Evolutionary conservation across 2,329 filamentous ascomycete species (phyloP), one percentile per base, ranked within the genome.

Genomic region (Alternaria novae-zelandiae): DNA sequence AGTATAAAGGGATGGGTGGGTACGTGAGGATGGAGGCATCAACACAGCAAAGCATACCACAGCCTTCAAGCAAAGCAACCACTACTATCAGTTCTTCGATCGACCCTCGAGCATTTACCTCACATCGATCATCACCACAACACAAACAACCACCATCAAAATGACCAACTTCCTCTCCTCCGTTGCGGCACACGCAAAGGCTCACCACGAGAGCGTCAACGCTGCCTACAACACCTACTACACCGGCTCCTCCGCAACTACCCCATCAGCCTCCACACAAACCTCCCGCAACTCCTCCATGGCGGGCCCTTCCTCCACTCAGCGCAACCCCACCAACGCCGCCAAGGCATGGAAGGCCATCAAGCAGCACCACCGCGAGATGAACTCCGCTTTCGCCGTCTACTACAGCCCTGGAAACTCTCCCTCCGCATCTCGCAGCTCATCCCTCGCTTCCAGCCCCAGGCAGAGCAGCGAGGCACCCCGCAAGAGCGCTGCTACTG

Each of bases 151-250:
- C 63, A 57, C 36, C 57, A 61, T n/a, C 64, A 71, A 63, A 66
- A 73, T 71, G 69, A 61, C 65, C 63, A 66, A 67, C 67, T 64
- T 71, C 67, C 64, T 73, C 65, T 69, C 69, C 59, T 69, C 69
- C 46, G 60, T 74, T 46, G 70, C 66, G 17, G 60, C 70, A 54
- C 72, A 67, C 61, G 72, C 72, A 62, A 76, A 74, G 55, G 70
- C 70, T n/a, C 74, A 78, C 68, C 75, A 75, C 68, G 69, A 74
- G 49, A 66, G 66, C 63, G 61, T 77, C 44, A 76, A 75, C 64
- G 71, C 69, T 8, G 73, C 73, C 36, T 76, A 68, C 68, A 61
- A 58, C 57, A 57, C 66, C 57, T 72, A 70, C 66, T 75, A 77
- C 65, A 63, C 65, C 47, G 25, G 30, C 32, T 66, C 70, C 46